Conservation (phyloP, 768 basidiomycete species). For the Lepiota brunneoincarnata region DNA sequence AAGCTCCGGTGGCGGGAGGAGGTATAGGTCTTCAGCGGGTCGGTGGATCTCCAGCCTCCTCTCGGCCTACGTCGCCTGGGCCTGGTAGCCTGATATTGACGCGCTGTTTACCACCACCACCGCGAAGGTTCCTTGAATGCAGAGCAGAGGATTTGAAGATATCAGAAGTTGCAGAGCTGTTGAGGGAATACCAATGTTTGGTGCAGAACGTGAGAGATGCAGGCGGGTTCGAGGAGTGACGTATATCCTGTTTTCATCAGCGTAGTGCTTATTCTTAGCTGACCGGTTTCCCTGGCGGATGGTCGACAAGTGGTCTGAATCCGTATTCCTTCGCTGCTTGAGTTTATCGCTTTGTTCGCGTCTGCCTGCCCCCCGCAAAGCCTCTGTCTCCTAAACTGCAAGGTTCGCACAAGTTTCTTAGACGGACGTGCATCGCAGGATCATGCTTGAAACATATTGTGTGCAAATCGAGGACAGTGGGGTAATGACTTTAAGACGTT, state of each 20-base stretch:
- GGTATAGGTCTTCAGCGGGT: conserved; percentile 4
- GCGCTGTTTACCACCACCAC: conserved; percentile 55
- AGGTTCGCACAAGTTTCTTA: too few relatives aligned
- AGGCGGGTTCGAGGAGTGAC: conserved; percentile 52
- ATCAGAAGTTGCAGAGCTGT: conserved; percentile 75
- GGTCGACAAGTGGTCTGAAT: too few relatives aligned
- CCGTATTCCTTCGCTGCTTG: too few relatives aligned
- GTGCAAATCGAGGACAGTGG: too few relatives aligned
- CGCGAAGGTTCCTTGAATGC: conserved; percentile 68
- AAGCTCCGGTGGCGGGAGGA: conserved; percentile 14
- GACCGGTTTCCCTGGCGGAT: too few relatives aligned
- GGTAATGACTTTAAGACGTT: too few relatives aligned
- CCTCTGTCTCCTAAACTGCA: too few relatives aligned
- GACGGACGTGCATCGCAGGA: too few relatives aligned
- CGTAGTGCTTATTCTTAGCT: too few relatives aligned
- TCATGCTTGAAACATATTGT: too few relatives aligned
- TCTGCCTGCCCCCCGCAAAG: too few relatives aligned
- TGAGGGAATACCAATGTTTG: conserved; percentile 78
- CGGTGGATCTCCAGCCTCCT: conserved; percentile 15
- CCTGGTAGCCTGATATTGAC: not conserved
- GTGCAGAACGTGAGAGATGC: conserved; percentile 63
- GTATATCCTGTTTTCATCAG: not conserved
- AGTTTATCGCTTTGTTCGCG: too few relatives aligned
- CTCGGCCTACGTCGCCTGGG: conserved; percentile 13
- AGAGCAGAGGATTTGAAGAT: conserved; percentile 74